Evolutionary conservation across 768 basidiomycete species (phyloP).

Genomic region (Fistulinella prunicolor): DNA sequence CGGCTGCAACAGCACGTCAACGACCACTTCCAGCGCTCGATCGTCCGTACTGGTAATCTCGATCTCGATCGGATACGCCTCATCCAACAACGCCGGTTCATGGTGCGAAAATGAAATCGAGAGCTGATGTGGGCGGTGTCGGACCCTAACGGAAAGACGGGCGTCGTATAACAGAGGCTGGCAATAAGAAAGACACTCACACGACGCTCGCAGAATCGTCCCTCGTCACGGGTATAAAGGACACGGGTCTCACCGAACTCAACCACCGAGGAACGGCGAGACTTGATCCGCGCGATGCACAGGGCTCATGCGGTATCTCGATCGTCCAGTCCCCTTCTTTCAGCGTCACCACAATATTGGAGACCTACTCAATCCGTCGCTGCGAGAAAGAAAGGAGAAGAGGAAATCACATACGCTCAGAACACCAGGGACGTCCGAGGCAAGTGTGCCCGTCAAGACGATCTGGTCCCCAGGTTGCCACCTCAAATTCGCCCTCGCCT

Average conservation of each 20-base stretch:
- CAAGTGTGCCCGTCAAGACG: constrained; percentile 60
- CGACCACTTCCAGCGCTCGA: constrained; percentile 58
- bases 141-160: constrained; percentile 44
- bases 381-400: neutral
- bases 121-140: constrained; percentile 59
- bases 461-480: constrained; percentile 56
- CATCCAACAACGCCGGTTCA: constrained; percentile 75
- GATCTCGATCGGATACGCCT: constrained; percentile 72
- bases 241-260: constrained; percentile 48
- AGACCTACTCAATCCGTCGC: constrained; percentile 18
- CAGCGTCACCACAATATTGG: constrained; percentile 51
- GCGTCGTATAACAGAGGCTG: too few relatives aligned
- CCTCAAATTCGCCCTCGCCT: constrained; percentile 43
- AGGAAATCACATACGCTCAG: constrained; percentile 51
- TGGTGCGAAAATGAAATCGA: constrained; percentile 54
- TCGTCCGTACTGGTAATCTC: constrained; percentile 71
- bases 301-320: constrained; percentile 54
- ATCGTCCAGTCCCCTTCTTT: constrained; percentile 66
- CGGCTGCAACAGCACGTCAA: constrained; percentile 81
- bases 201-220: constrained; percentile 43
- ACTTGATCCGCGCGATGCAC: constrained; percentile 34
- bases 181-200: too few relatives aligned
- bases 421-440: constrained; percentile 46
- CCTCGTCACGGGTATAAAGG: constrained; percentile 51
- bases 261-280: constrained; percentile 50